phyloP scores from a whole-genome alignment of 2,329 filamentous ascomycete species.

The Sclerotinia borealis region DNA sequence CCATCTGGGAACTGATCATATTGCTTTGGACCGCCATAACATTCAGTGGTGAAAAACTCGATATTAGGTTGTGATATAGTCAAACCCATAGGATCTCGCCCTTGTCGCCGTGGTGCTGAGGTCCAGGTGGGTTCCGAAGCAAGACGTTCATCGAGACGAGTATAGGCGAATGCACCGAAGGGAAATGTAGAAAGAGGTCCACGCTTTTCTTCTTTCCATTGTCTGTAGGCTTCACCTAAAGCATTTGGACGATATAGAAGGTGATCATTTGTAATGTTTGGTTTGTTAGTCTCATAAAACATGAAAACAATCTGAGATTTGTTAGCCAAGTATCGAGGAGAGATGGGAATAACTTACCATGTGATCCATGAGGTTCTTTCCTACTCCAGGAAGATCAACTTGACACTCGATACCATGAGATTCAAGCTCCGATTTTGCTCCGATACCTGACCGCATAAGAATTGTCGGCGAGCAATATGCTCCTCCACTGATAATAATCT shows the following conservation, averaged over 20 bases:
- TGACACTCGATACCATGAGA: slow-evolving; percentile 45
- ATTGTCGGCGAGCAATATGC: slow-evolving; percentile 42
- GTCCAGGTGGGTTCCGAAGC: slow-evolving; percentile 49
- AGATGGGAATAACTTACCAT: slow-evolving; percentile 32
- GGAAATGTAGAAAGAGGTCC: slow-evolving; percentile 56
- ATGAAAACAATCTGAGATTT: slow-evolving; percentile 46
- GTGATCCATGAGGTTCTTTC: slow-evolving; percentile 55
- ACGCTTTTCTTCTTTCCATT: slow-evolving; percentile 52
- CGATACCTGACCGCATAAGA: slow-evolving; percentile 42
- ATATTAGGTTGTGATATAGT: slow-evolving; percentile 51
- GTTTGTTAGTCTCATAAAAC: slow-evolving; percentile 52
- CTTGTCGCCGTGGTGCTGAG: slow-evolving; percentile 40
- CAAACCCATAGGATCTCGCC: slow-evolving; percentile 58
- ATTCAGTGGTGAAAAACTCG: slow-evolving; percentile 58
- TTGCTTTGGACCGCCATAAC: slow-evolving; percentile 55
- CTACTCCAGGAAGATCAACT: slow-evolving; percentile 55
- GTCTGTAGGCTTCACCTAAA: slow-evolving; percentile 43
- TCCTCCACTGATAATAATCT: slow-evolving; percentile 45
- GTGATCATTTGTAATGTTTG: slow-evolving; percentile 49
- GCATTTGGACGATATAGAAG: slow-evolving; percentile 50
- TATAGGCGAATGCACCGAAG: slow-evolving; percentile 56
- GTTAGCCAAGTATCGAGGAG: slow-evolving; percentile 1
- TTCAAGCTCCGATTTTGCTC: slow-evolving; percentile 36
- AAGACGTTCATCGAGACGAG: slow-evolving; percentile 55
- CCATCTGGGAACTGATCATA: slow-evolving; percentile 45